Conservation (phyloP, 495 filamentous ascomycete genomes). For the Margaritispora aquatica region DNA sequence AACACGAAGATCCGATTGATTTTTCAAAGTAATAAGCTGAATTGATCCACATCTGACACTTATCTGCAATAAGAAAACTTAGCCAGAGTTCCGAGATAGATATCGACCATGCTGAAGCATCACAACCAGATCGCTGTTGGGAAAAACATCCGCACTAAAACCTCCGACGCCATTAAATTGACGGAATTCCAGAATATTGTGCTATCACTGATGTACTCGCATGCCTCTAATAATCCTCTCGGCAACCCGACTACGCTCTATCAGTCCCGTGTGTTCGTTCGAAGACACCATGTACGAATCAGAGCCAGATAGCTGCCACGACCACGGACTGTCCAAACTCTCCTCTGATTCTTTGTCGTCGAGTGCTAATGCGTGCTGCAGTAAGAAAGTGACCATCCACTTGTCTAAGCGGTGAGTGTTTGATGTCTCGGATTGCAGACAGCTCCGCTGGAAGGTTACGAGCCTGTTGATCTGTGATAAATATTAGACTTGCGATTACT, state of each 20-base stretch:
- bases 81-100: too few species aligned
- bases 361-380: slow-evolving; percentile 27
- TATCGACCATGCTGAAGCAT: too few species aligned
- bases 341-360: slow-evolving; percentile 11
- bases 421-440: slow-evolving; percentile 21
- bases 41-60: too few species aligned
- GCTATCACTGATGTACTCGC: background rate
- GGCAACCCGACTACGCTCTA: background rate
- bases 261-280: background rate
- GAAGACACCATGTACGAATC: background rate
- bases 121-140: too few species aligned
- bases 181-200: too few species aligned
- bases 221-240: slow-evolving; percentile 1
- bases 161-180: too few species aligned
- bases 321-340: background rate
- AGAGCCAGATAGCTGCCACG: background rate
- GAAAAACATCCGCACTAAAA: too few species aligned
- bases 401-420: slow-evolving; percentile 24
- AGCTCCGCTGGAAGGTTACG: slow-evolving; percentile 26
- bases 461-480: slow-evolving; percentile 24
- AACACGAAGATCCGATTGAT: too few species aligned
- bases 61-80: too few species aligned
- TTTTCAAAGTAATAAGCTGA: too few species aligned
- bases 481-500: background rate
- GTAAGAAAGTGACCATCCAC: slow-evolving; percentile 29